phyloP scores from a whole-genome alignment of 306 rosid genomes.

The Castanea crenata region DNA sequence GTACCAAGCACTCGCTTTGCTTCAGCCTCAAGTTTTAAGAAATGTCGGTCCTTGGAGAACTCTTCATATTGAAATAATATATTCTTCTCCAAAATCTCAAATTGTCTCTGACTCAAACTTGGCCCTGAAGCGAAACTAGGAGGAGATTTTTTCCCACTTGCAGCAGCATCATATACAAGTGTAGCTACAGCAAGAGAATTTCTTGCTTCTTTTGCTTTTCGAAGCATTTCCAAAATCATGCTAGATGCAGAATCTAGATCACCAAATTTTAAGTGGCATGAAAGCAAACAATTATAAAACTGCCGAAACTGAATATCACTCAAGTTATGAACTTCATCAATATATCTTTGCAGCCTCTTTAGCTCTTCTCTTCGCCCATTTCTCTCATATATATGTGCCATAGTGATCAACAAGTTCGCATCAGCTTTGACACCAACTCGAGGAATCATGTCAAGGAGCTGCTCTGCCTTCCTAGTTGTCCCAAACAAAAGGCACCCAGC shows the following conservation, averaged over 20 bases:
- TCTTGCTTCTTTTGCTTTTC: constrained; percentile 69
- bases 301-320: constrained; percentile 63
- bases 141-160: constrained; percentile 29
- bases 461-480: constrained; percentile 76
- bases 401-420: constrained; percentile 60
- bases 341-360: constrained; percentile 65
- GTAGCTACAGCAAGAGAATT: constrained; percentile 60
- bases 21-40: constrained; percentile 55
- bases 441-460: constrained; percentile 87
- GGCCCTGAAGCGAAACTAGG: constrained; percentile 28
- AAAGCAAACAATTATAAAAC: constrained; percentile 67
- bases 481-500: constrained; percentile 73
- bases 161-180: constrained; percentile 30
- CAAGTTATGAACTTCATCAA: constrained; percentile 67
- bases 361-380: constrained; percentile 83
- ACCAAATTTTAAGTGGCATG: constrained; percentile 84
- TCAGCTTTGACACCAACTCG: constrained; percentile 71
- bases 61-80: constrained; percentile 34
- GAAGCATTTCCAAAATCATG: constrained; percentile 82
- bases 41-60: constrained; percentile 50
- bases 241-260: constrained; percentile 74
- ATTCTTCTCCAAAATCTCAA: constrained; percentile 25
- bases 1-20: constrained; percentile 50
- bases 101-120: constrained; percentile 22
- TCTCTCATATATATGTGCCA: constrained; percentile 71